Evolutionary conservation across 176 grass and related monocot species (phyloP).

Genomic region (Puya raimondii): DNA sequence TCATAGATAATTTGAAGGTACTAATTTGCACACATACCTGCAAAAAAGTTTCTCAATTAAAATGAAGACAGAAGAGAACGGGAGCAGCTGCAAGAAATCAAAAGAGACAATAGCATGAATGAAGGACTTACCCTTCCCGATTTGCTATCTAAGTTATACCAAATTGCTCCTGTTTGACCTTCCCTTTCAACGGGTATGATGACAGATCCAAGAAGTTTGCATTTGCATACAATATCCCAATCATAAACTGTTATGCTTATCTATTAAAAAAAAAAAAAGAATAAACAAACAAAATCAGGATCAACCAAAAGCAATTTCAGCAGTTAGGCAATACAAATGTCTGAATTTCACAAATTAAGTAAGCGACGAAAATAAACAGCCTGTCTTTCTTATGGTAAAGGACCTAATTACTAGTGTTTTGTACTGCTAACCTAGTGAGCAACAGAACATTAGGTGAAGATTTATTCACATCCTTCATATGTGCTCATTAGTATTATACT

Average conservation of each 20-base stretch:
- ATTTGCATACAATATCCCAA: conserved; percentile 80
- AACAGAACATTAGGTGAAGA: too few relatives aligned
- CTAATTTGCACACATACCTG: conserved; percentile 69
- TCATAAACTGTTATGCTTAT: conserved; percentile 74
- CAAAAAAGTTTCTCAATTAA: conserved; percentile 21
- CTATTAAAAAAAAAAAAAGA: conserved; percentile 19
- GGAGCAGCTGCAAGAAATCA: not conserved
- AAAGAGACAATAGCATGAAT: not conserved
- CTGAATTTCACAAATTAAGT: conserved; percentile 1
- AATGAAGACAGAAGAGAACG: not conserved
- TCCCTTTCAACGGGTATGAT: conserved; percentile 45
- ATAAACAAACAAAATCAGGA: not conserved
- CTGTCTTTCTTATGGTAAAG: not conserved
- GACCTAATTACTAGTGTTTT: not conserved
- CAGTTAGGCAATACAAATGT: conserved; percentile 3
- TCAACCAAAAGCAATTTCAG: conserved; percentile 7
- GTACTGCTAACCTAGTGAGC: too few relatives aligned
- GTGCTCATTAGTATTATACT: too few relatives aligned
- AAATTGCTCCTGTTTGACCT: conserved; percentile 51
- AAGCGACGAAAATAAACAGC: not conserved
- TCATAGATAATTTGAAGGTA: conserved; percentile 40
- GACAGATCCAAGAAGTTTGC: conserved; percentile 71
- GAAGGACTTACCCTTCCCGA: conserved; percentile 42
- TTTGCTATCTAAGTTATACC: conserved; percentile 85
- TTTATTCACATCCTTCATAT: too few relatives aligned